Evolutionary conservation across 768 basidiomycete species (phyloP).

Genomic region (Rhizopogon salebrosus): DNA sequence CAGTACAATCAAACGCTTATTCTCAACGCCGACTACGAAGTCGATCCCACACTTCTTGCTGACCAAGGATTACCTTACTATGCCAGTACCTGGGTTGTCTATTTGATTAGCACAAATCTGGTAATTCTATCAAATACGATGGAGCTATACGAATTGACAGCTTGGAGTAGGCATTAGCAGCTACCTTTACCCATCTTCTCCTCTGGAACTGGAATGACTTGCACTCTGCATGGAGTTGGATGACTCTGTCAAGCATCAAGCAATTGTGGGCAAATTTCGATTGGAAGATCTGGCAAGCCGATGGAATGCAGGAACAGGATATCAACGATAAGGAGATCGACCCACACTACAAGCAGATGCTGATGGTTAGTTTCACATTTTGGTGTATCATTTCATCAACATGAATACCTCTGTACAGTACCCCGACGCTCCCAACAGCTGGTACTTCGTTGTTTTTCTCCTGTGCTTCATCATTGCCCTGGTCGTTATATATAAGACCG

Average conservation of each 20-base stretch:
- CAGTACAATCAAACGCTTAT: slow-evolving; percentile 48
- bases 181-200: slow-evolving; percentile 46
- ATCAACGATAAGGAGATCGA: slow-evolving; percentile 40
- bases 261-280: slow-evolving; percentile 32
- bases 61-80: slow-evolving; percentile 33
- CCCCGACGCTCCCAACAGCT: slow-evolving; percentile 26
- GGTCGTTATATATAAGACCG: slow-evolving; percentile 47
- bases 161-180: slow-evolving; percentile 25
- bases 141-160: slow-evolving; percentile 27
- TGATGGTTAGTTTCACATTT: slow-evolving; percentile 18
- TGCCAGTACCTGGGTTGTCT: slow-evolving; percentile 20
- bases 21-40: slow-evolving; percentile 44
- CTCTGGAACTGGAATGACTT: slow-evolving; percentile 53
- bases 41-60: slow-evolving; percentile 45
- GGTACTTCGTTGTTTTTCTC: slow-evolving; percentile 25
- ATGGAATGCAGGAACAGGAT: slow-evolving; percentile 16
- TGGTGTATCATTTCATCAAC: too few species aligned
- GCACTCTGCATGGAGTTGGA: slow-evolving; percentile 41
- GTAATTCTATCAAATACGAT: slow-evolving; percentile 38
- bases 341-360: slow-evolving; percentile 54
- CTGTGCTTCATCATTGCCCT: slow-evolving; percentile 44
- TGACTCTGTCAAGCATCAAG: slow-evolving; percentile 28
- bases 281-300: slow-evolving; percentile 31
- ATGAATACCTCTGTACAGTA: slow-evolving; percentile 17
- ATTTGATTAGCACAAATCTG: slow-evolving; percentile 34